Evolutionary conservation across 768 basidiomycete genomes (phyloP).

Genomic region (Suillus variegatus): DNA sequence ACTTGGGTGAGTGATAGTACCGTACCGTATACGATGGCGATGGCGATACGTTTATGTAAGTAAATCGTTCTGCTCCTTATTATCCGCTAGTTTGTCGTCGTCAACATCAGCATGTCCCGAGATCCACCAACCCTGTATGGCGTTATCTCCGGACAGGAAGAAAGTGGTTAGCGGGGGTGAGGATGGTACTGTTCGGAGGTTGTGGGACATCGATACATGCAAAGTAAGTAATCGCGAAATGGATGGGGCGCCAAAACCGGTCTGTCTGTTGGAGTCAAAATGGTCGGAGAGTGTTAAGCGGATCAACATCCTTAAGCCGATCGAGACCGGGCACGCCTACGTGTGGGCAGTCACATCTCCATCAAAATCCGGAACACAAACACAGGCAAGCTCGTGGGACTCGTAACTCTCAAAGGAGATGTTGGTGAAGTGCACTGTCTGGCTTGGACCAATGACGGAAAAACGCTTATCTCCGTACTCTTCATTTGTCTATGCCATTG

Average conservation of each 20-base stretch:
- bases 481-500: slow-evolving; percentile 10
- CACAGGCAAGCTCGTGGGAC: too few species aligned
- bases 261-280: neutral
- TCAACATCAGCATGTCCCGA: neutral
- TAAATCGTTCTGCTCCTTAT: neutral
- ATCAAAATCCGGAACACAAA: too few species aligned
- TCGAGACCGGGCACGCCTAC: too few species aligned
- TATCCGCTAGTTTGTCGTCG: neutral
- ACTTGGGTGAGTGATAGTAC: neutral
- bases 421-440: too few species aligned
- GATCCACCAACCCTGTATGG: neutral
- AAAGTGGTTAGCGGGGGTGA: neutral
- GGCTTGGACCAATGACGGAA: too few species aligned
- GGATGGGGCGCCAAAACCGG: neutral
- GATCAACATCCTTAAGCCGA: too few species aligned
- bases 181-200: neutral
- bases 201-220: neutral
- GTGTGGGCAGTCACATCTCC: too few species aligned
- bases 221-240: neutral
- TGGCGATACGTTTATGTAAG: neutral
- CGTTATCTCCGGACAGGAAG: neutral
- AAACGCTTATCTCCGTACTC: too few species aligned
- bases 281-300: too few species aligned
- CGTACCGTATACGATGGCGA: neutral
- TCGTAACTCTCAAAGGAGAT: too few species aligned